Percentiles rank a stretch among this genome's conserved stretches.
These are phyloP conservation scores for Urtica urens DNA, from an alignment of 306 rosid species.

Conservation along the genomic window DNA sequence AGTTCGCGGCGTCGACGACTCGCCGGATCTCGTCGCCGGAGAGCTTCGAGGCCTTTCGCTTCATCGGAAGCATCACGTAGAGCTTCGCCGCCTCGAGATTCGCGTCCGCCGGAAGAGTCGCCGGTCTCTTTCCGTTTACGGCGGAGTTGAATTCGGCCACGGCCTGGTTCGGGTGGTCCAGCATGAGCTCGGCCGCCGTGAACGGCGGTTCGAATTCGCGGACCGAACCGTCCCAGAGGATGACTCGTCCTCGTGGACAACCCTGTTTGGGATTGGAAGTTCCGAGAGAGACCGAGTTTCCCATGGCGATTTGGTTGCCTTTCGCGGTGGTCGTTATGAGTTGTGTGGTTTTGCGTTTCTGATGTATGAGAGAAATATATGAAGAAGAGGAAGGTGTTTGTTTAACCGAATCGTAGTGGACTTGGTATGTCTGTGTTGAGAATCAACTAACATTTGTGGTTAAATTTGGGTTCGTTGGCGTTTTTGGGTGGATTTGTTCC, in stretches of 20 bases:
- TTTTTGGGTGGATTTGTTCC: constrained; percentile 23
- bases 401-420: constrained; percentile 59
- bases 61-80: constrained; percentile 65
- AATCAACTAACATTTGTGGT: constrained; percentile 8
- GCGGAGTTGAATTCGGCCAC: constrained; percentile 60
- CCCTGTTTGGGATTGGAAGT: neutral
- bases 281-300: constrained; percentile 39
- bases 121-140: constrained; percentile 29
- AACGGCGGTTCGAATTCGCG: constrained; percentile 39
- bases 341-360: neutral
- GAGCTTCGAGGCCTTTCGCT: constrained; percentile 39
- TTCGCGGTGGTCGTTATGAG: neutral
- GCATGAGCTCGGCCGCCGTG: constrained; percentile 74
- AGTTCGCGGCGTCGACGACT: constrained; percentile 19
- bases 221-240: constrained; percentile 55
- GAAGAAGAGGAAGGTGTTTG: constrained; percentile 29
- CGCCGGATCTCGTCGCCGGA: constrained; percentile 42
- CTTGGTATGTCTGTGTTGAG: constrained; percentile 20
- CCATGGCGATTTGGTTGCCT: constrained; percentile 27
- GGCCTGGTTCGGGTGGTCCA: constrained; percentile 76
- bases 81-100: constrained; percentile 39
- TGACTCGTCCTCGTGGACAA: constrained; percentile 30
- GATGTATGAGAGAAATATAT: neutral
- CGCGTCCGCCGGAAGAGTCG: constrained; percentile 58
- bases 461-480: constrained; percentile 34